Percentiles rank a stretch among this genome's conserved stretches.
Evolutionary conservation across 139 green algal species (phyloP).

Genomic region (Gonium pectorale): DNA sequence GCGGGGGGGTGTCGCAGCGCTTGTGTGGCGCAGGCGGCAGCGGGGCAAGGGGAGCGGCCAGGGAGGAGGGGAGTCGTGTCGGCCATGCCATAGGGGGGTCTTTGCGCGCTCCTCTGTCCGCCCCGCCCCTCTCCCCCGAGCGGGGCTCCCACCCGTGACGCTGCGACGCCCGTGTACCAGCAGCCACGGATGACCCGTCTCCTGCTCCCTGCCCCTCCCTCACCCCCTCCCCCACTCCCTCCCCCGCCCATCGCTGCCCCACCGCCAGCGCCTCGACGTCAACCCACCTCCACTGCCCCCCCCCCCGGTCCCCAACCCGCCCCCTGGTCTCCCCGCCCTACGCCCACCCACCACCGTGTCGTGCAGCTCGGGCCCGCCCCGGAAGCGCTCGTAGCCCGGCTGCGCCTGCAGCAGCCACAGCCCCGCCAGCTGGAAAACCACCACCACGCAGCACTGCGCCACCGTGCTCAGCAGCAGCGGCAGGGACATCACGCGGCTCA

Average conservation of each 20-base stretch:
- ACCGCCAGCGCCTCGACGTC: not conserved
- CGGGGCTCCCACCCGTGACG: no score
- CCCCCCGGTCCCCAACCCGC: not conserved
- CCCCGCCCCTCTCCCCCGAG: no score
- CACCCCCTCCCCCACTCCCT: not conserved
- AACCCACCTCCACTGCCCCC: not conserved
- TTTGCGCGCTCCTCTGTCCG: no score
- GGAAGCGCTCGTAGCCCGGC: constrained; percentile 44
- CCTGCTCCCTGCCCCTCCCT: not conserved
- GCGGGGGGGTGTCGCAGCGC: no score
- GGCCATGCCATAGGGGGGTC: no score
- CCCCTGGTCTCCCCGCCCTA: no score
- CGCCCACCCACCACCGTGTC: constrained; percentile 30
- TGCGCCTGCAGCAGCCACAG: constrained; percentile 50
- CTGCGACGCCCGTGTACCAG: no score
- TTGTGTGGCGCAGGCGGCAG: no score
- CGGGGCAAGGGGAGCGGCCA: no score
- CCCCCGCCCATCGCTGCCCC: no score
- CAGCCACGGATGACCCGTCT: not conserved
- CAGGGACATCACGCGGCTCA: constrained; percentile 65
- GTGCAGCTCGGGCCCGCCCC: constrained; percentile 54
- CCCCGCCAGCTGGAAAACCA: constrained; percentile 64
- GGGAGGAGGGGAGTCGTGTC: no score
- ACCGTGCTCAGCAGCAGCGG: constrained; percentile 66
- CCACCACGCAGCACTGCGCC: constrained; percentile 65